Evolutionary conservation across 495 filamentous ascomycete species (phyloP).

Genomic region (Lophiostoma macrostomum): DNA sequence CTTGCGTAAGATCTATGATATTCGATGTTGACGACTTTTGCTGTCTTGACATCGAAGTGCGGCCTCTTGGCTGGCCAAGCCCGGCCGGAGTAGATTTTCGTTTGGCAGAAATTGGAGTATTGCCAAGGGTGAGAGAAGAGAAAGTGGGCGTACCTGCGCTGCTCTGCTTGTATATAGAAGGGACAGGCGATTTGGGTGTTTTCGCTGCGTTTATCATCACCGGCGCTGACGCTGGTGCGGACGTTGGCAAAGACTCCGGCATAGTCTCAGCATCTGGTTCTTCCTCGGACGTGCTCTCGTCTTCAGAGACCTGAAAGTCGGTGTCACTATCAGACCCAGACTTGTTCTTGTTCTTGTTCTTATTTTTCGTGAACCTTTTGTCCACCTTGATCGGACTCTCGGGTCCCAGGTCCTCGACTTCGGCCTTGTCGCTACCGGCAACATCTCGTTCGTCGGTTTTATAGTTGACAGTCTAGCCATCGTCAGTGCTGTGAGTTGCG

Average conservation of each 20-base stretch:
- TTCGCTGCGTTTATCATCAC: too few relatives aligned
- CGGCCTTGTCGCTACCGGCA: too few relatives aligned
- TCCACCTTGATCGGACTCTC: constrained; percentile 7
- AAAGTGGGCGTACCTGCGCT: constrained; percentile 8
- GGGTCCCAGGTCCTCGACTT: constrained; percentile 16
- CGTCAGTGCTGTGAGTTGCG: constrained; percentile 2
- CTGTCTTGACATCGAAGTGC: background rate
- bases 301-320: constrained; percentile 49
- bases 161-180: constrained; percentile 2
- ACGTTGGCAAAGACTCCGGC: constrained; percentile 5
- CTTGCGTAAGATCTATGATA: background rate
- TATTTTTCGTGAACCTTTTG: constrained; percentile 43
- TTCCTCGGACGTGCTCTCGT: constrained; percentile 36
- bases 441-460: constrained; percentile 15
- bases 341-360: constrained; percentile 39
- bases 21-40: background rate
- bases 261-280: constrained; percentile 37
- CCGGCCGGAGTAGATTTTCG: background rate
- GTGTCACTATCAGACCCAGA: constrained; percentile 46
- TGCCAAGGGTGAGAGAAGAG: background rate
- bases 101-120: background rate
- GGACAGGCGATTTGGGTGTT: background rate
- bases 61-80: background rate
- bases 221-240: too few relatives aligned
- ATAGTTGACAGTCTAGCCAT: constrained; percentile 13